Base-by-base conservation (phyloP, 768 basidiomycete species). In the Leccinum subgranulosum region DNA sequence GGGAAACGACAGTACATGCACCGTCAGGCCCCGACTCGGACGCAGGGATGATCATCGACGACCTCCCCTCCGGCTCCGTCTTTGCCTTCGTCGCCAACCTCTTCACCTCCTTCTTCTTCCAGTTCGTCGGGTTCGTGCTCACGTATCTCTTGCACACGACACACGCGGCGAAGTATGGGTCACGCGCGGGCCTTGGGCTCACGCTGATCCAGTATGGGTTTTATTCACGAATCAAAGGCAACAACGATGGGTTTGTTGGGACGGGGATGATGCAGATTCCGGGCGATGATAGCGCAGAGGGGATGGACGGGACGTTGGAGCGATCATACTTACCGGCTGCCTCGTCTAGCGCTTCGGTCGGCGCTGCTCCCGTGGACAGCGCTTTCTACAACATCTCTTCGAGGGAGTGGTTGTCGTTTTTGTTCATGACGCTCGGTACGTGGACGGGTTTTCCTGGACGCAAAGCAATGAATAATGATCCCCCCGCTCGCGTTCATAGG, bases 201-300 rank as follows among this genome's bases (percentile, higher is more conserved):
- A 98, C 93, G 0, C 77, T 98, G 59, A 95, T 98, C 61, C 96
- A 98, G 67, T 92, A 87, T 64, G 96, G 95, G 1, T 84, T 95
- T 65, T 87, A 84, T 68, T 83, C 89, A 12, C 83, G 84, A 52
- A 59, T 71, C 12, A 70, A 15, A 15, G 39, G 69, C 39, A 64
- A 63, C 12, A 64, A 63, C 12, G 62, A 72, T 62, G 70, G 72
- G 60, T 63, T 75, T 47, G 66, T 41, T 41, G 39, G 39, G 39
- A n/a, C 39, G 39, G 39, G 39, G n/a, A 41, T 63, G 51, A 53
- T 60, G 41, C 65, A 63, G 50, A 53, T 59, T 36, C 55, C 51
- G 57, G 66, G 51, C 9, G 65, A 63, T 7, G 65, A 62, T n/a
- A 64, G 56, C 29, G 15, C 55, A 5, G 31, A 63, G 14, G 66